phyloP scores from a whole-genome alignment of 2,329 filamentous ascomycete species.

The Alternaria alternata region DNA sequence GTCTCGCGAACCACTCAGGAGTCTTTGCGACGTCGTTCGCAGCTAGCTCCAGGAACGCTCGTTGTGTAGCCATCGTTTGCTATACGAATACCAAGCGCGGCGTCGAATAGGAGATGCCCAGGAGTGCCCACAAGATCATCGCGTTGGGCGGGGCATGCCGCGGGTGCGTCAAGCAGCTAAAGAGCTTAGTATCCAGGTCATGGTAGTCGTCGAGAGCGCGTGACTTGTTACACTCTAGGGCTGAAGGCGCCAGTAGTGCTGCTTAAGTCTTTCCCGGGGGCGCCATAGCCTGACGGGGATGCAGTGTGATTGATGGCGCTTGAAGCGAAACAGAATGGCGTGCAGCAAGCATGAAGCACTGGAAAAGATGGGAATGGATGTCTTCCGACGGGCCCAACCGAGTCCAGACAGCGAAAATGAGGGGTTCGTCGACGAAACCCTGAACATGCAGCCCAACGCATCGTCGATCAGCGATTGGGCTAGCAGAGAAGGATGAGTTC shows the following conservation, averaged over 20 bases:
- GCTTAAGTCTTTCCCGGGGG: conserved; percentile 28
- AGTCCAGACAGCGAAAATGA: conserved; percentile 38
- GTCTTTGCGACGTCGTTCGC: conserved; percentile 26
- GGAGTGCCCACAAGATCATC: conserved; percentile 29
- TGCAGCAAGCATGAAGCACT: conserved; percentile 44
- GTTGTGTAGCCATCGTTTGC: conserved; percentile 22
- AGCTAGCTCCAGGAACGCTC: conserved; percentile 39
- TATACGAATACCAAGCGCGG: conserved; percentile 14
- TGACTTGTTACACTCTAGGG: conserved; percentile 38
- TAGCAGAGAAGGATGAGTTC: conserved; percentile 15
- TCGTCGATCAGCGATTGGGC: conserved; percentile 30
- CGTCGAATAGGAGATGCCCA: conserved; percentile 31
- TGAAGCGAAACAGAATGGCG: conserved; percentile 49
- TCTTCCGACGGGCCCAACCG: conserved; percentile 35
- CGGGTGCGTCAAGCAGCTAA: conserved; percentile 13
- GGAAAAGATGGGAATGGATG: conserved; percentile 31
- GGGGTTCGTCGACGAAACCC: conserved; percentile 34
- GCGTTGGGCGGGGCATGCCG: conserved; percentile 18
- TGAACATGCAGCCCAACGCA: conserved; percentile 23
- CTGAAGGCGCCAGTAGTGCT: conserved; percentile 25
- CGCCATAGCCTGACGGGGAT: conserved; percentile 34
- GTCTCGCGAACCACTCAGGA: conserved; percentile 10
- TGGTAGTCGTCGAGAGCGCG: conserved; percentile 37
- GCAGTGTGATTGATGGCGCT: conserved; percentile 37
- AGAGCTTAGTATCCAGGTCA: conserved; percentile 33